Base-by-base conservation (phyloP, 768 basidiomycete genomes). In the Leucocoprinus sp. region DNA sequence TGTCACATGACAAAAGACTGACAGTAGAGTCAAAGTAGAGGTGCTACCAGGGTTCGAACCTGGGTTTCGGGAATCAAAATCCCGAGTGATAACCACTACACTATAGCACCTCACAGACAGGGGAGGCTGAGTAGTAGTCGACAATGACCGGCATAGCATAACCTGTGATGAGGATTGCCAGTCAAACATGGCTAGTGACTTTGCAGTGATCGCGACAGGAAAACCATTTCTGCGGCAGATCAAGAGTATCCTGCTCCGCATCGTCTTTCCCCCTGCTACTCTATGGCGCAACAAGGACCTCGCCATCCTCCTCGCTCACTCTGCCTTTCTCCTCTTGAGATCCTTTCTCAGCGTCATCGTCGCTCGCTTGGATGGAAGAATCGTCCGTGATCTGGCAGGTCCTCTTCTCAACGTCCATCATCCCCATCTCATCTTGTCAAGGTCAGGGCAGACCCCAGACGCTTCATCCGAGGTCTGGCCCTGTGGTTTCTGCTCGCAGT, bases 401-500 rank as follows among this genome's bases (percentile, higher is more conserved):
- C 19, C 6, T 35, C 23, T 36, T 17, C 4, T 14, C 3, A 17
- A 9, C 23, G 21, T 19, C 33, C 5, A 27, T 27, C 5, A 31
- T 31, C n/a, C 14, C n/a, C 9, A n/a, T 12, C 4, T 31, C n/a
- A 14, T 5, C 14, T 5, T 31, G 5, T 1, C 49, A n/a, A 79
- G 76, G 76, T 91, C 34, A 87, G 80, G 37, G 93, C 91, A 0
- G 80, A 98, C 56, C 86, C 80, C 0, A 72, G 72, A 41, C 92
- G 90, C 0, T 97, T 97, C 59, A 53, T 90, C 14, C 75, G 68
- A 43, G 93, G 93, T 1, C 64, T 98, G 1, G 84, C 69, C 0
- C 68, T 89, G 44, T 98, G 95, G 95, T 96, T 93, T 57, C 67
- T 80, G 8, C 71, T 98, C 8, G 91, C 93, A 1, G 72, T 98